Conservation (phyloP, 2,329 filamentous ascomycete species). For the Zymoseptoria crescenta region DNA sequence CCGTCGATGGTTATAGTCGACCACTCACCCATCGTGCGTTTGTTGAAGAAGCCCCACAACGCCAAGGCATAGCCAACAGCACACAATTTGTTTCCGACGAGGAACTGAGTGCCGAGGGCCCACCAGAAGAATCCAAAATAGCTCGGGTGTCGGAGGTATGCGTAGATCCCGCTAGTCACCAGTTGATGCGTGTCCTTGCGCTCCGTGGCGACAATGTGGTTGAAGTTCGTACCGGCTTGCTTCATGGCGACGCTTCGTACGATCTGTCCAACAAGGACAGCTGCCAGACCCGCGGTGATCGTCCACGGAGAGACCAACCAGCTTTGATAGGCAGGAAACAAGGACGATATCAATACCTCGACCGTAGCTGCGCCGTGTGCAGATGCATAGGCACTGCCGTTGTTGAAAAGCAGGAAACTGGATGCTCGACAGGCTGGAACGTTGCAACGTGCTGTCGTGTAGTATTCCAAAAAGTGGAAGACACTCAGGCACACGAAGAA, state of each 20-base stretch:
- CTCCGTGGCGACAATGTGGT: slow-evolving; percentile 66
- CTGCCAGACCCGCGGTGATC: slow-evolving; percentile 48
- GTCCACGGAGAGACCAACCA: slow-evolving; percentile 34
- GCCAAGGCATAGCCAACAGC: slow-evolving; percentile 65
- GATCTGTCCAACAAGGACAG: slow-evolving; percentile 64
- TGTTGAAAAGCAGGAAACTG: slow-evolving; percentile 76
- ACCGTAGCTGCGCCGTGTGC: slow-evolving; percentile 68
- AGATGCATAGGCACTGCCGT: slow-evolving; percentile 75
- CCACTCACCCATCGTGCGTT: slow-evolving; percentile 54
- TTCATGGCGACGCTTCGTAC: slow-evolving; percentile 79
- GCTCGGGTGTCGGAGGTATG: slow-evolving; percentile 69
- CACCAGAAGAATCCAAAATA: slow-evolving; percentile 99
- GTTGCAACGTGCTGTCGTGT: slow-evolving; percentile 78
- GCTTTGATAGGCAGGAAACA: slow-evolving; percentile 17
- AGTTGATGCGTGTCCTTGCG: slow-evolving; percentile 65
- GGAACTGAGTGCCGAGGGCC: slow-evolving; percentile 87
- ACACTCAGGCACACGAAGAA: slow-evolving; percentile 62
- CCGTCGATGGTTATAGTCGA: not conserved
- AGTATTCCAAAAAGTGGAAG: slow-evolving; percentile 97
- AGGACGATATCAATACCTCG: slow-evolving; percentile 59
- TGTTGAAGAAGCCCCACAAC: slow-evolving; percentile 77
- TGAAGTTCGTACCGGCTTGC: slow-evolving; percentile 84
- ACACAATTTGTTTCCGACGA: slow-evolving; percentile 77
- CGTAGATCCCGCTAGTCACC: slow-evolving; percentile 78
- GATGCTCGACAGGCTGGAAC: slow-evolving; percentile 61